Evolutionary conservation across 495 filamentous ascomycete species (phyloP).

Genomic region (Aspergillus coremiiformis): DNA sequence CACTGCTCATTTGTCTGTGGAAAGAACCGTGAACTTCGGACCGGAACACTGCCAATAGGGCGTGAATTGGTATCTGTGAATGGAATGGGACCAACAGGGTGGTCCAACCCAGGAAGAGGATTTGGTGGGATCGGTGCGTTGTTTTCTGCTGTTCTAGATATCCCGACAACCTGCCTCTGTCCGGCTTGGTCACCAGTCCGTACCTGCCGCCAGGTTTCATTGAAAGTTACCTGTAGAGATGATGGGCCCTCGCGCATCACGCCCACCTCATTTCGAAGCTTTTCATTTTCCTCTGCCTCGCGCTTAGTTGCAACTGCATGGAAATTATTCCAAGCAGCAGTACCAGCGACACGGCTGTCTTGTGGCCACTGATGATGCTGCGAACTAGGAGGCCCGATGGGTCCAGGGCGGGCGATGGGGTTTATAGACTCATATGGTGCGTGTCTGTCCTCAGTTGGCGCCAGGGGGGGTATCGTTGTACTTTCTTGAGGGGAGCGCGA

Average conservation of each 20-base stretch:
- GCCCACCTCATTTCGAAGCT: slow-evolving; percentile 31
- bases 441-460: slow-evolving; percentile 32
- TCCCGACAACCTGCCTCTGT: slow-evolving; percentile 33
- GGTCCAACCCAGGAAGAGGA: slow-evolving; percentile 31
- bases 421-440: slow-evolving; percentile 32
- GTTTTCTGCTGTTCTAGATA: slow-evolving; percentile 24
- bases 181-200: slow-evolving; percentile 40
- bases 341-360: slow-evolving; percentile 25
- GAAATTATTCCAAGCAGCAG: slow-evolving; percentile 46
- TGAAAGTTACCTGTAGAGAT: slow-evolving; percentile 42
- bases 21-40: slow-evolving; percentile 65
- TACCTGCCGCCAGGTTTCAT: slow-evolving; percentile 59
- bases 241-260: slow-evolving; percentile 31
- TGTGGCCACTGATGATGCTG: slow-evolving; percentile 32
- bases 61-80: slow-evolving; percentile 31
- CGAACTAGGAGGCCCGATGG: slow-evolving; percentile 46
- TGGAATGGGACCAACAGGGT: slow-evolving; percentile 29
- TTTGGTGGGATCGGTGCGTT: slow-evolving; percentile 22
- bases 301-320: slow-evolving; percentile 33
- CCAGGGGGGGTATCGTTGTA: slow-evolving; percentile 24
- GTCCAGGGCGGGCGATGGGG: slow-evolving; percentile 38
- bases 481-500: slow-evolving; percentile 27
- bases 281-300: slow-evolving; percentile 36
- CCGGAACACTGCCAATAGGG: slow-evolving; percentile 31
- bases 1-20: slow-evolving; percentile 41